Conservation (phyloP, 495 filamentous ascomycete genomes). For the Xylaria cubensis region DNA sequence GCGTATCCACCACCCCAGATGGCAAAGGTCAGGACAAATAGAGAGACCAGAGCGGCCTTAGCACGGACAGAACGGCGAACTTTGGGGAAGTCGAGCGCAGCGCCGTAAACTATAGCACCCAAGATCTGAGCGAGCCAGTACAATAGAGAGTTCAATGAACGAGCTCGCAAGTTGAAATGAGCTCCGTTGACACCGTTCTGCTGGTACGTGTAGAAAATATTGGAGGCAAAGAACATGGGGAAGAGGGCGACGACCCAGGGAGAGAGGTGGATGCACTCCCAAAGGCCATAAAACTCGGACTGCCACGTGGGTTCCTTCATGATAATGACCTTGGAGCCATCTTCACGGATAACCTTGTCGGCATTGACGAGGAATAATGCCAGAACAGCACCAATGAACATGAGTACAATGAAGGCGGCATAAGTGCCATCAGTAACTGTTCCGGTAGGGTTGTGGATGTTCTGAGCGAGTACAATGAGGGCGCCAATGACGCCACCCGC, state of each 20-base stretch:
- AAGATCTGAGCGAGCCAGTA: constrained; percentile 92
- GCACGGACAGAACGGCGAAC: constrained; percentile 77
- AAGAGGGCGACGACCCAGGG: constrained; percentile 85
- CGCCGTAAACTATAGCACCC: constrained; percentile 80
- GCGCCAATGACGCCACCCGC: constrained; percentile 88
- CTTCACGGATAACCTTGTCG: constrained; percentile 75
- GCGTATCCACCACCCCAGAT: constrained; percentile 91
- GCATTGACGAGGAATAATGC: constrained; percentile 78
- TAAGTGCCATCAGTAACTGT: constrained; percentile 86
- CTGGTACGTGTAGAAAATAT: constrained; percentile 81
- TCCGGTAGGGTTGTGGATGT: constrained; percentile 67
- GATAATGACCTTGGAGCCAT: constrained; percentile 80
- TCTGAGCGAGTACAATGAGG: constrained; percentile 82
- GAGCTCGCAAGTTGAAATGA: constrained; percentile 82
- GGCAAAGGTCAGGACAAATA: constrained; percentile 77
- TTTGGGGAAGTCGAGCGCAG: constrained; percentile 69
- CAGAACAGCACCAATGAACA: constrained; percentile 73
- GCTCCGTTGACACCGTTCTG: constrained; percentile 68
- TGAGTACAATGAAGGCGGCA: constrained; percentile 87
- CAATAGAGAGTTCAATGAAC: constrained; percentile 80
- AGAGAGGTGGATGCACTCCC: constrained; percentile 71
- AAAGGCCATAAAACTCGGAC: constrained; percentile 79
- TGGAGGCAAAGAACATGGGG: constrained; percentile 84
- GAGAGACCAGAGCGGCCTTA: constrained; percentile 67
- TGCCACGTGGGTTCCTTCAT: constrained; percentile 88